Conservation (phyloP, 768 basidiomycete species). For the Macrolepiota fuliginosa region DNA sequence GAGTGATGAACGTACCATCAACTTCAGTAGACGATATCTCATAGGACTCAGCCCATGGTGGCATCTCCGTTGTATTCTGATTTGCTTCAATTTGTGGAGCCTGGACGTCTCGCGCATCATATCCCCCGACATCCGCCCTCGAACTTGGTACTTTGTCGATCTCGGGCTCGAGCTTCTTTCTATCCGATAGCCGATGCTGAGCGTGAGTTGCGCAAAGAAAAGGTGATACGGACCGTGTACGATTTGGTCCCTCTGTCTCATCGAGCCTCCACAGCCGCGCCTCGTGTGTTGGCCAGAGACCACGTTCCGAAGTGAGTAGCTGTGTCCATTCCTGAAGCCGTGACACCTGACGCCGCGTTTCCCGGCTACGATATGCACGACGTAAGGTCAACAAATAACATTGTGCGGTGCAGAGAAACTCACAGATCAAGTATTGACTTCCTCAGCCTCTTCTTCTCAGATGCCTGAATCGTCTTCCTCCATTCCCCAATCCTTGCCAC, state of each 20-base stretch:
- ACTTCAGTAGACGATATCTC: constrained; percentile 62
- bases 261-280: constrained; percentile 73
- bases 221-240: constrained; percentile 62
- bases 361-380: constrained; percentile 49
- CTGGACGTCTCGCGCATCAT: constrained; percentile 45
- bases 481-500: constrained; percentile 66
- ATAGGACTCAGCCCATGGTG: constrained; percentile 73
- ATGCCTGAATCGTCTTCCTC: constrained; percentile 63
- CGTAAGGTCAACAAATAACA: not conserved
- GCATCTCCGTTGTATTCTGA: constrained; percentile 60
- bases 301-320: constrained; percentile 69
- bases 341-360: constrained; percentile 69
- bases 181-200: constrained; percentile 22
- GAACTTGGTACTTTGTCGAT: constrained; percentile 45
- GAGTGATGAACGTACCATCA: constrained; percentile 42
- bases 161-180: constrained; percentile 76
- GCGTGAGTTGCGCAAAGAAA: not conserved
- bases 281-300: constrained; percentile 70
- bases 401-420: constrained; percentile 19
- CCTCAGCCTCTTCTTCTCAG: constrained; percentile 70
- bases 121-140: constrained; percentile 44
- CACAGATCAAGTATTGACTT: constrained; percentile 76
- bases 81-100: constrained; percentile 34
- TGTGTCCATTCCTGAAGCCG: constrained; percentile 59
- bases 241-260: constrained; percentile 88